Evolutionary conservation across 768 basidiomycete species (phyloP), one percentile per base, ranked within the genome.

Genomic region (Calocera viscosa): DNA sequence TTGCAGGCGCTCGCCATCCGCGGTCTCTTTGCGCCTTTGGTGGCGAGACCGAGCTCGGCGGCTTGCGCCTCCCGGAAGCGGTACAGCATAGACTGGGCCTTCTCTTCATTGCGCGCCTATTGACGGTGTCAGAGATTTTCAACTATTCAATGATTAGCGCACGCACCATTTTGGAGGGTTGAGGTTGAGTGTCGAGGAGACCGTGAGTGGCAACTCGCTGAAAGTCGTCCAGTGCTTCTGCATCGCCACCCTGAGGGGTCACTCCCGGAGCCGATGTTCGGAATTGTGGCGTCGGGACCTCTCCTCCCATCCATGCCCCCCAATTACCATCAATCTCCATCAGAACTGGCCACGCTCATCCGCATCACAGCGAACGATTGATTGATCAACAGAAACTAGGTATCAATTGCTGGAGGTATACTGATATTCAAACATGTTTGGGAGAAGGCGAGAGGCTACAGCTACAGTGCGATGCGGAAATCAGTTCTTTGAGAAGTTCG

Each of bases 1-100:
- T 94, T 94, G 75, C 93, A 94, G 14, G 86, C 83, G 70, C 88
- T 89, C 12, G 95, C 94, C 88, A 97, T 91, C 65, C 89, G 83
- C 49, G 94, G 95, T 40, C 94, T 81, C n/a, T 86, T 84, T 76
- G 94, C 94, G 11, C 78, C 81, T 53, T 90, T 84, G 17, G 89
- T 88, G 35, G 89, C 89, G 26, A 99, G 83, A 39, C 95, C 94
- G 71, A 98, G 87, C 80, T 97, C 94, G 35, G 90, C 89, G 0
- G 92, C 94, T 74, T 99, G 95, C 49, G 91, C 90, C 78, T 98
- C 94, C 66, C 95, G 89, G 78, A 99, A 97, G 67, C 93, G 90
- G 75, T 92, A 91, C 33, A 92, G 82, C 89, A 91, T 93, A 19
- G 89, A 91, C 77, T 95, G 94, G 1, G 94, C 91, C 76, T 97